A percentile compares a stretch with the other conserved stretches of the same genome.
These are phyloP conservation scores for Crotalaria pallida DNA, from an alignment of 306 rosid species.

Conservation along the genomic window DNA sequence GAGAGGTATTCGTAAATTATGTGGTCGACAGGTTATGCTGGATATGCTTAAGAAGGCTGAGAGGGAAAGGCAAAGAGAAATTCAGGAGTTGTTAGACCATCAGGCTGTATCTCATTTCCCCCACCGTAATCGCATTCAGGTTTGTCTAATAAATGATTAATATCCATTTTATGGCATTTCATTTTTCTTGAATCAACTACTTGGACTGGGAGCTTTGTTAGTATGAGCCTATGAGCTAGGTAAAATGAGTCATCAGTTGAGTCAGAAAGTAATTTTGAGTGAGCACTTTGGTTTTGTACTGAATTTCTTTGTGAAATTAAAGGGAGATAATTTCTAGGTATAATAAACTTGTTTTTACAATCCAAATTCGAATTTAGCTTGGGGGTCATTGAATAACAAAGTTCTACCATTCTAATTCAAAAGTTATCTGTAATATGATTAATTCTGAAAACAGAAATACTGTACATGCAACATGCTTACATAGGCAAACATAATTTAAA, in stretches of 20 bases:
- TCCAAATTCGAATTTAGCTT: neutral
- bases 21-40: constrained; percentile 89
- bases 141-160: constrained; percentile 22
- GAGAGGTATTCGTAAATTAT: constrained; percentile 73
- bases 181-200: too few species aligned
- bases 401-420: neutral
- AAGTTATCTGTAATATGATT: neutral
- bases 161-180: neutral
- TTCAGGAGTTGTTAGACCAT: constrained; percentile 62
- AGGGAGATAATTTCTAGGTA: neutral
- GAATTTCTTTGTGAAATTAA: neutral
- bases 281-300: neutral
- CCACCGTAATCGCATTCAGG: constrained; percentile 99
- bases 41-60: constrained; percentile 95
- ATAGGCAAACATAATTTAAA: neutral
- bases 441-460: neutral
- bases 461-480: neutral
- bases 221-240: neutral
- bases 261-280: neutral
- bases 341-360: constrained; percentile 3
- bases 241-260: neutral
- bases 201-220: neutral
- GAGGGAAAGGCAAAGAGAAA: constrained; percentile 78
- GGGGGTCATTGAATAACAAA: neutral
- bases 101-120: constrained; percentile 80